Percentiles rank a stretch among this genome's conserved stretches.
These are phyloP conservation scores for Microstroma glucosiphilum DNA, from an alignment of 1,284 basidiomycete species.

Conservation along the genomic window DNA sequence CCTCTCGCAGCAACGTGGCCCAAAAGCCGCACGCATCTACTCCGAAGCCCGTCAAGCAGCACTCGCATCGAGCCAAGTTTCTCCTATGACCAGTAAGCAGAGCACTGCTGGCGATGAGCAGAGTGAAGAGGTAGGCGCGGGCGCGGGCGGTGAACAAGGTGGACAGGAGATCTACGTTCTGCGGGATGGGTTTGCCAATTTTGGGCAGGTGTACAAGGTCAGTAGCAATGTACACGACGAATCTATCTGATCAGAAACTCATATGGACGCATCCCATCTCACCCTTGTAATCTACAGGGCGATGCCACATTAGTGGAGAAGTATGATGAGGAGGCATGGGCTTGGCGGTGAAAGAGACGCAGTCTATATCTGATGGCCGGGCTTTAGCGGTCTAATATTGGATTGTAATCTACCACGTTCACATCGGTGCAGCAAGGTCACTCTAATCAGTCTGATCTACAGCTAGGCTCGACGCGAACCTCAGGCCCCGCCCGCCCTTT, in stretches of 20 bases:
- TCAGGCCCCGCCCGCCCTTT: too few species aligned
- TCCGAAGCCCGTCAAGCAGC: slow-evolving; percentile 36
- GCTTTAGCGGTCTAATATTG: background rate
- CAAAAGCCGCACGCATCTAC: slow-evolving; percentile 50
- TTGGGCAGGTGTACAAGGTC: slow-evolving; percentile 46
- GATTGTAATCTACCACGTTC: background rate
- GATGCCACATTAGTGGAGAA: slow-evolving; percentile 45
- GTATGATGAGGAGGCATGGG: slow-evolving; percentile 42
- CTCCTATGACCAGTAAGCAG: background rate
- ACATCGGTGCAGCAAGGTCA: too few species aligned
- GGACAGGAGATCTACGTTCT: slow-evolving; percentile 48
- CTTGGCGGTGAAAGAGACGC: slow-evolving; percentile 51
- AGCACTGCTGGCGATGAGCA: background rate
- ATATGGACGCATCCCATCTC: too few species aligned
- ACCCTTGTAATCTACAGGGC: slow-evolving; percentile 11
- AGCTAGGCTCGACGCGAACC: too few species aligned
- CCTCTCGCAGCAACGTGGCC: slow-evolving; percentile 48
- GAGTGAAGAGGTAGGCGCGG: background rate
- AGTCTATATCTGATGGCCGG: background rate
- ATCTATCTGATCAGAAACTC: background rate
- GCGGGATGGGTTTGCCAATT: slow-evolving; percentile 49
- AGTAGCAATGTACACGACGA: background rate
- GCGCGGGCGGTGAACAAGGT: background rate
- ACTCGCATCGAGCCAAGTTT: slow-evolving; percentile 17
- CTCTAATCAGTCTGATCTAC: too few species aligned